Evolutionary conservation across 139 green algal species (phyloP), one percentile per base, ranked within the genome.

Genomic region (Chlamydomonas sphaeroides): DNA sequence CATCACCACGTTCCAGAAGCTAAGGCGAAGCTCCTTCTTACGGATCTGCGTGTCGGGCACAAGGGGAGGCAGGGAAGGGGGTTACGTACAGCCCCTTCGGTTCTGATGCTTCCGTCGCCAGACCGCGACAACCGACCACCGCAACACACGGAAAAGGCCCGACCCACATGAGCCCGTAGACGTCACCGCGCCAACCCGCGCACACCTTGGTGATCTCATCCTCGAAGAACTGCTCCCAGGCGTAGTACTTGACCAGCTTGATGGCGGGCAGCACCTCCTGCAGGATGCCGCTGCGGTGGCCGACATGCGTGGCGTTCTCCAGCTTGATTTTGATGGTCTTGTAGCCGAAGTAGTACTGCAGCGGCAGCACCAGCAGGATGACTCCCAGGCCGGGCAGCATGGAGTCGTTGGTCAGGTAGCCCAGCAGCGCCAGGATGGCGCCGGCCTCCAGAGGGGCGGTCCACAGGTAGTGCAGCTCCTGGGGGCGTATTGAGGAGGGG

Each of bases 391-490:
- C 76, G 25, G 76, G 76, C 10, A 83, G 76, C 62, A 83, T 83
- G 33, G 63, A 65, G 15, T 88, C 71, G 48, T 73, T 67, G 15
- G 91, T 87, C 57, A 93, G 87, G 45, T 85, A 84, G 48, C 82
- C 85, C 57, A 94, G 84, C 61, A 94, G 88, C 20, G 62, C 83
- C 32, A 94, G 85, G 78, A 94, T 94, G 84, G 87, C 88, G 25
- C 63, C 80, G 25, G 91, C 91, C 82, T 94, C 91, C 23, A 92
- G 75, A 30, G 91, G 91, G 14, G 87, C 85, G 36, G 87, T 90
- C 90, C 91, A 94, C 66, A 94, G 87, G 85, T 92, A 94, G 84
- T 94, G 91, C 23, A 94, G 80, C 89, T 94, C 91, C 76, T n/a
- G n/a, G n/a, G n/a, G n/a, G n/a, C n/a, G n/a, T n/a, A n/a, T n/a